Conservation (phyloP, 2,329 filamentous ascomycete species). For the Apiospora saccharicola region DNA sequence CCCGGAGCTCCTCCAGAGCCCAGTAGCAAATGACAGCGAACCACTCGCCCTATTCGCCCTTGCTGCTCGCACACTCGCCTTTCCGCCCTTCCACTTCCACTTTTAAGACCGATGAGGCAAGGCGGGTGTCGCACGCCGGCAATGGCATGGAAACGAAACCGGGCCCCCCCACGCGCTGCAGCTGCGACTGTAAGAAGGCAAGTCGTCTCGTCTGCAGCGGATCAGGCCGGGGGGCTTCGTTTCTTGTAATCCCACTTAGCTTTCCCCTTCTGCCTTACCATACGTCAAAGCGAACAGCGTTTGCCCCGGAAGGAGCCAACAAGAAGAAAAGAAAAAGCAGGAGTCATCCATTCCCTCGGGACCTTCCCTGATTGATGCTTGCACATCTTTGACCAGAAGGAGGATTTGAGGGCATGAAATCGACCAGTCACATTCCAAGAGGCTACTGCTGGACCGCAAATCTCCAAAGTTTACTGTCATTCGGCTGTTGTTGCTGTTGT, state of each 20-base stretch:
- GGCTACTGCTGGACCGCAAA: not conserved
- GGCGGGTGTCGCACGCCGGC: not conserved
- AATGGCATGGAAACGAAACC: not conserved
- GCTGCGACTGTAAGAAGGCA: not conserved
- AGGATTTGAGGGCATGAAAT: not conserved
- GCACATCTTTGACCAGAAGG: not conserved
- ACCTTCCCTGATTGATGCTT: not conserved
- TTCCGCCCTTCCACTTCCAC: not conserved
- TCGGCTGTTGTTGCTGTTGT: not conserved
- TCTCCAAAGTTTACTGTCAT: not conserved
- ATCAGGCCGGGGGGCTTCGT: not conserved
- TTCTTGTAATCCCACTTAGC: too few relatives aligned
- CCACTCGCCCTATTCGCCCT: not conserved
- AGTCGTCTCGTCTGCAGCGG: not conserved
- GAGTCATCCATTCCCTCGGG: not conserved
- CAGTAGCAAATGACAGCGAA: not conserved
- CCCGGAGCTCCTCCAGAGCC: not conserved
- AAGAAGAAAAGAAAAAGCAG: slow-evolving; percentile 1
- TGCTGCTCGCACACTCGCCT: not conserved
- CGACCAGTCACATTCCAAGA: slow-evolving; percentile 3
- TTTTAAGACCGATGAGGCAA: not conserved
- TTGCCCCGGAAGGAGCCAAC: slow-evolving; percentile 10
- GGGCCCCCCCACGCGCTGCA: not conserved
- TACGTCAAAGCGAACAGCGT: not conserved
- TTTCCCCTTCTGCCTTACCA: not conserved